These are phyloP conservation scores for Penicillium sp. DNA, from an alignment of 2,329 filamentous ascomycete species.

Conservation along the genomic window DNA sequence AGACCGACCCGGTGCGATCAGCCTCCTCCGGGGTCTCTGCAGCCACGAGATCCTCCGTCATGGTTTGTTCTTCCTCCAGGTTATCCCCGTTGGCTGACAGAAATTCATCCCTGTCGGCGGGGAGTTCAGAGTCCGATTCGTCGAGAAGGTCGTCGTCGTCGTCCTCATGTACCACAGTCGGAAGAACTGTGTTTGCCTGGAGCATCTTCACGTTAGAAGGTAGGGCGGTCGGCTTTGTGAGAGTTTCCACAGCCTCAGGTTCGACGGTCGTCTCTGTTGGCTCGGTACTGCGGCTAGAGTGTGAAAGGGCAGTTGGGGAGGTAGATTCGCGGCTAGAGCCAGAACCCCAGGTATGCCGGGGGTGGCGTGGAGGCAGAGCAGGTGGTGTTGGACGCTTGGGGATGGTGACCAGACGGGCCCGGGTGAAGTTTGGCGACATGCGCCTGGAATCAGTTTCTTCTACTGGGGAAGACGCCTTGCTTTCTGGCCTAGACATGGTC, in stretches of 20 bases:
- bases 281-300: conserved; percentile 30
- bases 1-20: not conserved
- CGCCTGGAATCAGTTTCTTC: conserved; percentile 59
- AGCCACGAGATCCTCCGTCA: not conserved
- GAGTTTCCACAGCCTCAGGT: conserved; percentile 24
- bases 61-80: not conserved
- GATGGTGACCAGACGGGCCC: conserved; percentile 82
- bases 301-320: conserved; percentile 29
- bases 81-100: conserved; percentile 42
- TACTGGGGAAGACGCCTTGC: conserved; percentile 36
- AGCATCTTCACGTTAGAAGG: conserved; percentile 17
- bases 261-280: conserved; percentile 23
- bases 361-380: conserved; percentile 76
- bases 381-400: conserved; percentile 74
- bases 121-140: conserved; percentile 18
- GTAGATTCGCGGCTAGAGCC: conserved; percentile 28
- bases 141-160: conserved; percentile 32
- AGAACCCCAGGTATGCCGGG: conserved; percentile 43
- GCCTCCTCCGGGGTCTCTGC: not conserved
- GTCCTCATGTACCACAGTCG: conserved; percentile 31
- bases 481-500: conserved; percentile 53
- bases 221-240: conserved; percentile 13
- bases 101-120: conserved; percentile 44
- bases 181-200: conserved; percentile 22
- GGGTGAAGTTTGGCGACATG: conserved; percentile 70